Conservation (phyloP, 2,329 filamentous ascomycete genomes). For the Pezicula radicicola region DNA sequence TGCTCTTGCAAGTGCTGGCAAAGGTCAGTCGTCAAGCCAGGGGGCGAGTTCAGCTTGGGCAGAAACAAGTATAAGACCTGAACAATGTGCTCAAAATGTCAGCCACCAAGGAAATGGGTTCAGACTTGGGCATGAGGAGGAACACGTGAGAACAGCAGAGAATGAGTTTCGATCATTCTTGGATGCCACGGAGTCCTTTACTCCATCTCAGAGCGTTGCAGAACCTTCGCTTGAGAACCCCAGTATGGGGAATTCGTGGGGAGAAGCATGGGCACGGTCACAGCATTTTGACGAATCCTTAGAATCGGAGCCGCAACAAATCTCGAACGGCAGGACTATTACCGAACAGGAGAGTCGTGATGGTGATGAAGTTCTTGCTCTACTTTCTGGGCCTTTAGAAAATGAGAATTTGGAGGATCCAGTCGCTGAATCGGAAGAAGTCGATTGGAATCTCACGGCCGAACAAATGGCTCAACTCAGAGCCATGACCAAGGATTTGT, state of each 20-base stretch:
- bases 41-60: constrained; percentile 9
- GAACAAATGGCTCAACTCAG: constrained; percentile 21
- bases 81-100: constrained; percentile 5
- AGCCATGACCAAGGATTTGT: constrained; percentile 20
- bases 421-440: constrained; percentile 16
- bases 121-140: constrained; percentile 16
- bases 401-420: constrained; percentile 17
- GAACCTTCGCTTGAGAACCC: background rate
- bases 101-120: constrained; percentile 6
- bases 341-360: constrained; percentile 28
- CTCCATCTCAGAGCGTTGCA: constrained; percentile 13
- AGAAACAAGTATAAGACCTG: constrained; percentile 17
- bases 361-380: constrained; percentile 36
- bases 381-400: constrained; percentile 30
- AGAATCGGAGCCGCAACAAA: background rate
- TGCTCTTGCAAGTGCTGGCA: constrained; percentile 21
- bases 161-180: constrained; percentile 27
- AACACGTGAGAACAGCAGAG: constrained; percentile 21
- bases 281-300: constrained; percentile 1
- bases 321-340: constrained; percentile 6
- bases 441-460: constrained; percentile 24
- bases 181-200: constrained; percentile 22
- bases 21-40: constrained; percentile 14
- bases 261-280: constrained; percentile 17
- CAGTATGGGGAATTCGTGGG: constrained; percentile 5